Percentiles rank a stretch among this genome's conserved stretches.
phyloP scores from a whole-genome alignment of 1,139 yeast genomes.

The Suhomyces yuchorum region DNA sequence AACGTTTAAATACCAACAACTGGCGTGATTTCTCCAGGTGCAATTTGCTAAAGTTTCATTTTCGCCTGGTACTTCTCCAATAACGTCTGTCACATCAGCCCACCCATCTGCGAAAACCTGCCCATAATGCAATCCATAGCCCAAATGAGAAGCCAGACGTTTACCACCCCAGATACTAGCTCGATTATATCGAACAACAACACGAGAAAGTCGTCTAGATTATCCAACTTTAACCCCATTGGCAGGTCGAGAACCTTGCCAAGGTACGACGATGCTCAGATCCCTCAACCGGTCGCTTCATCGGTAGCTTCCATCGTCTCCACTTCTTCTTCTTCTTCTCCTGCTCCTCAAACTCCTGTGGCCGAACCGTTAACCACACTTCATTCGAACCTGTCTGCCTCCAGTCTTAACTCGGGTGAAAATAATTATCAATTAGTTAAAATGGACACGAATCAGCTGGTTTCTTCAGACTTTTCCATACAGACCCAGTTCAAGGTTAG shows the following conservation, averaged over 20 bases:
- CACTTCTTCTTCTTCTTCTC: not conserved
- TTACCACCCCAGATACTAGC: slow-evolving; percentile 9
- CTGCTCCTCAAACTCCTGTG: slow-evolving; percentile 2
- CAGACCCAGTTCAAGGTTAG: slow-evolving; percentile 30
- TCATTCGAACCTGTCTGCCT: slow-evolving; percentile 11
- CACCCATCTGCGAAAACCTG: slow-evolving; percentile 1
- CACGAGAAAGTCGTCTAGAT: slow-evolving; percentile 16
- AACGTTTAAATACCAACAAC: slow-evolving; percentile 4
- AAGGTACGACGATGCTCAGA: slow-evolving; percentile 8
- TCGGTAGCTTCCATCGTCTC: not conserved
- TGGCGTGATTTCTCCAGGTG: slow-evolving; percentile 5
- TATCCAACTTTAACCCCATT: slow-evolving; percentile 18
- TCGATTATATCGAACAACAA: slow-evolving; percentile 13
- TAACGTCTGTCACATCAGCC: slow-evolving; percentile 2
- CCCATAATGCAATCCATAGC: slow-evolving; percentile 19
- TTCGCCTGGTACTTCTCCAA: not conserved
- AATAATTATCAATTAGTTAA: slow-evolving; percentile 38
- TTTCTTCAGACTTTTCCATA: slow-evolving; percentile 30
- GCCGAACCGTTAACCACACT: slow-evolving; percentile 1
- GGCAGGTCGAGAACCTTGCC: slow-evolving; percentile 17
- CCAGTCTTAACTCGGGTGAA: slow-evolving; percentile 15
- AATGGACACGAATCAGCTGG: slow-evolving; percentile 53
- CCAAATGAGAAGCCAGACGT: slow-evolving; percentile 19
- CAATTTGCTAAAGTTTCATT: not conserved
- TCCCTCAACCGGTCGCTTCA: not conserved